phyloP scores from a whole-genome alignment of 192 early-diverging fungal species.

The Chytriomyces sp. region DNA sequence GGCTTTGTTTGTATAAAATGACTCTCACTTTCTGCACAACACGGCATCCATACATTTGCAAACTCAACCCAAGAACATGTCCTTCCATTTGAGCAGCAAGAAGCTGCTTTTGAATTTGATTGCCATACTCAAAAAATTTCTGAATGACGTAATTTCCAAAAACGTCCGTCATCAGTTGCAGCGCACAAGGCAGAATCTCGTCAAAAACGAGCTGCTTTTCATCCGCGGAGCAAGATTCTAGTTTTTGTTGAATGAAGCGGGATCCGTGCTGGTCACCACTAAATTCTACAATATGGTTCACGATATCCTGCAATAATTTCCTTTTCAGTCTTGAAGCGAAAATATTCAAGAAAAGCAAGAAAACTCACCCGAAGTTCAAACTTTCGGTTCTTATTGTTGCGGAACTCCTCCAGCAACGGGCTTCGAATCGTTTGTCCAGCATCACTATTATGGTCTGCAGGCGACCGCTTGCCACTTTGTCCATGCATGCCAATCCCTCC shows the following conservation, averaged over 20 bases:
- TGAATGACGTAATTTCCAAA: slow-evolving; percentile 99
- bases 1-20: slow-evolving; percentile 1
- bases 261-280: slow-evolving; percentile 99
- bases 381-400: slow-evolving; percentile 96
- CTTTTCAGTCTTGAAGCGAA: not conserved
- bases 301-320: slow-evolving; percentile 75
- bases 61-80: slow-evolving; percentile 88
- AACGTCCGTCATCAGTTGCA: slow-evolving; percentile 97
- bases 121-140: slow-evolving; percentile 99
- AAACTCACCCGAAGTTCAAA: slow-evolving; percentile 83
- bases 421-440: slow-evolving; percentile 75
- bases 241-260: slow-evolving; percentile 97
- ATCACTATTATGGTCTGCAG: slow-evolving; percentile 21
- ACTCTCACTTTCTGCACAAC: slow-evolving; percentile 88
- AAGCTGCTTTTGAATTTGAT: slow-evolving; percentile 88
- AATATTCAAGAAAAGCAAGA: slow-evolving; percentile 10
- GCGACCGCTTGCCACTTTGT: not conserved
- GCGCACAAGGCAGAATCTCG: slow-evolving; percentile 87
- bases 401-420: slow-evolving; percentile 93
- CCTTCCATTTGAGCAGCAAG: slow-evolving; percentile 96
- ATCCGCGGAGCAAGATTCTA: slow-evolving; percentile 88
- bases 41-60: slow-evolving; percentile 99
- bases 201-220: slow-evolving; percentile 98
- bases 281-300: slow-evolving; percentile 93
- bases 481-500: slow-evolving; percentile 2